phyloP scores from a whole-genome alignment of 2,329 filamentous ascomycete species.

The Botrytis squamosa region DNA sequence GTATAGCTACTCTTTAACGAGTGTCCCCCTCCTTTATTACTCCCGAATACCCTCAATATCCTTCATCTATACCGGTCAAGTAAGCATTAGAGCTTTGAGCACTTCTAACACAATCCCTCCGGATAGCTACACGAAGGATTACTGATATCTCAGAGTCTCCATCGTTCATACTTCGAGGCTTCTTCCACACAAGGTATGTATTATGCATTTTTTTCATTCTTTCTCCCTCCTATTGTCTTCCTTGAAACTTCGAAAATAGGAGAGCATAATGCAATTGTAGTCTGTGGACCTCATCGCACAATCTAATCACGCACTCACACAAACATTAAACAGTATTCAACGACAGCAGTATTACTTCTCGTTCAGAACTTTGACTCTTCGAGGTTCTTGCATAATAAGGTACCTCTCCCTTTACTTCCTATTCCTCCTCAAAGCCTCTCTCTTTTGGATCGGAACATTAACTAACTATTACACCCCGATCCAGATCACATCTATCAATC shows the following conservation, averaged over 20 bases:
- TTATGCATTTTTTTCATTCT: background rate
- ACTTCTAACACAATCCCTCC: background rate
- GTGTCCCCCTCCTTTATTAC: background rate
- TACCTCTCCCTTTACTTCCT: background rate
- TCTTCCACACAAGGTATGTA: background rate
- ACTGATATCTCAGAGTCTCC: background rate
- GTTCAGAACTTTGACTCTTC: background rate
- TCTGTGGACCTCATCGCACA: background rate
- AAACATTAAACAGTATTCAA: background rate
- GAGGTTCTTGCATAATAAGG: background rate
- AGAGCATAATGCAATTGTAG: too few relatives aligned
- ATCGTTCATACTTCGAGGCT: background rate
- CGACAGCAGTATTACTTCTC: background rate
- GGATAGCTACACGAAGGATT: background rate
- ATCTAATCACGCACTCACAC: background rate
- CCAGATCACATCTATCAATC: background rate
- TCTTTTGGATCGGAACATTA: too few relatives aligned
- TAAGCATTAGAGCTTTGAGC: background rate
- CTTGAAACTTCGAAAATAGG: background rate
- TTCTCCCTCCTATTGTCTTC: too few relatives aligned
- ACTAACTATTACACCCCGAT: background rate
- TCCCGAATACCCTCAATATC: background rate
- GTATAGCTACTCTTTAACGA: background rate
- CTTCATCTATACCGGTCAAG: background rate
- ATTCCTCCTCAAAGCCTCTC: background rate